phyloP scores from a whole-genome alignment of 495 filamentous ascomycete species.

The Platismatia glauca region DNA sequence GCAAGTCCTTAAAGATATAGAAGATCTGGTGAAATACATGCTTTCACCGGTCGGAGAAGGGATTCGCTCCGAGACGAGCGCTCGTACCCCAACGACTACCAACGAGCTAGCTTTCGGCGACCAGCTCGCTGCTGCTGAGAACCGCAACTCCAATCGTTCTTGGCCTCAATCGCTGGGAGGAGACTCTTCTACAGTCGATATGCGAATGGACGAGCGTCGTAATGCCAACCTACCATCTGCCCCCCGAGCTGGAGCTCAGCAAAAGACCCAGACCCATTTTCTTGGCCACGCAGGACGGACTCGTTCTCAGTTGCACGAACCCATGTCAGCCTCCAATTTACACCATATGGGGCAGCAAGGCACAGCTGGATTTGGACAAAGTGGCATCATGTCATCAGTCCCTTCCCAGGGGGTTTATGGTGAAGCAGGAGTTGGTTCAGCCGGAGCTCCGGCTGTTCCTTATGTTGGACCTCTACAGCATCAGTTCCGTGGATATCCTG shows the following conservation, averaged over 20 bases:
- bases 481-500: conserved; percentile 4
- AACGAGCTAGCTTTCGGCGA: conserved; percentile 5
- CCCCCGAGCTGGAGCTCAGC: neutral
- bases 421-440: neutral
- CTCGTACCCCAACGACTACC: neutral
- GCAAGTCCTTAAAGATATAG: conserved; percentile 7
- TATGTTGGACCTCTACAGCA: conserved; percentile 4
- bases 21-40: conserved; percentile 5
- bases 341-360: neutral
- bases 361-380: neutral
- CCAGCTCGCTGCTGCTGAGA: conserved; percentile 3
- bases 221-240: neutral
- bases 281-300: neutral
- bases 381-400: neutral
- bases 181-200: neutral
- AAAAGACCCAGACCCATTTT: neutral
- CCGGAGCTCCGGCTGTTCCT: neutral
- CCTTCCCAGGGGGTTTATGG: neutral
- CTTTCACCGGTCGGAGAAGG: conserved; percentile 14
- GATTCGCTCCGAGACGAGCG: conserved; percentile 1
- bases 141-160: neutral
- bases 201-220: conserved; percentile 3
- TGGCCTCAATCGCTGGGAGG: neutral
- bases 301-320: neutral
- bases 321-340: neutral